Conservation (phyloP, 176 grass and related monocot species). For the Phoenix roebelenii region DNA sequence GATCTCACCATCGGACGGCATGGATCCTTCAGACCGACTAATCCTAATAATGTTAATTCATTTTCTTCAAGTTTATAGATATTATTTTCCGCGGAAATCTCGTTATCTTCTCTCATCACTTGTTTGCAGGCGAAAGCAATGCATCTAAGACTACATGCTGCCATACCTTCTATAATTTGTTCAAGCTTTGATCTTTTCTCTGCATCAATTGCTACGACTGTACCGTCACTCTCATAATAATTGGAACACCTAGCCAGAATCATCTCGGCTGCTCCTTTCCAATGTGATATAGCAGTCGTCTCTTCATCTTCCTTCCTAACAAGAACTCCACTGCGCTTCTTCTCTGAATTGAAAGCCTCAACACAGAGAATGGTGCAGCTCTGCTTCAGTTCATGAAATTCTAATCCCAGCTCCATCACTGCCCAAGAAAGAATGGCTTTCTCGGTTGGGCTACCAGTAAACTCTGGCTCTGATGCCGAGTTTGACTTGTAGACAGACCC, state of each 20-base stretch:
- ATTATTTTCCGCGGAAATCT: neutral
- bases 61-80: conserved; percentile 34
- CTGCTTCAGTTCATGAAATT: conserved; percentile 24
- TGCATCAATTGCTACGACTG: neutral
- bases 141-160: conserved; percentile 46
- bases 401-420: conserved; percentile 40
- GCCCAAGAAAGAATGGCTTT: conserved; percentile 86
- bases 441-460: conserved; percentile 80
- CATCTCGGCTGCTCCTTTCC: conserved; percentile 93
- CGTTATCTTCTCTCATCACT: neutral
- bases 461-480: conserved; percentile 35
- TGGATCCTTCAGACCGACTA: conserved; percentile 75
- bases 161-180: conserved; percentile 54
- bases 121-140: conserved; percentile 75
- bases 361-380: conserved; percentile 47
- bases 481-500: conserved; percentile 49
- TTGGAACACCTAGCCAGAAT: conserved; percentile 39
- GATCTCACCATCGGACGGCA: conserved; percentile 59
- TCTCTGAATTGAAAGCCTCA: conserved; percentile 89
- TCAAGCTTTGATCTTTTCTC: conserved; percentile 33
- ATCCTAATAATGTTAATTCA: conserved; percentile 46
- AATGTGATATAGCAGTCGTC: conserved; percentile 33
- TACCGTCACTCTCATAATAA: conserved; percentile 28
- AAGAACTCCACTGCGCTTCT: conserved; percentile 74
- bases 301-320: conserved; percentile 21